Evolutionary conservation across 495 filamentous ascomycete genomes (phyloP).

Genomic region (Podospora fimiseda): DNA sequence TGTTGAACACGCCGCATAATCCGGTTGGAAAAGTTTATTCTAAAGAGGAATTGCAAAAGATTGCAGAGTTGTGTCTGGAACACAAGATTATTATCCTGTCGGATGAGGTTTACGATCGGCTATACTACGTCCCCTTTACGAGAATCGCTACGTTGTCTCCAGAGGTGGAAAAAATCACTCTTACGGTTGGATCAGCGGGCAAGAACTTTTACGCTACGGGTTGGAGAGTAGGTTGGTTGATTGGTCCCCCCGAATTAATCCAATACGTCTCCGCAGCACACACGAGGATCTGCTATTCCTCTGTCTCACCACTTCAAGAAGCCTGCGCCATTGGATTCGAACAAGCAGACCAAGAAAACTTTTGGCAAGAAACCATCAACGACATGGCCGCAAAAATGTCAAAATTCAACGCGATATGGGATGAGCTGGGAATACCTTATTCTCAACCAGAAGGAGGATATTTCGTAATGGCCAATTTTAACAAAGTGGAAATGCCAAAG

Average conservation of each 20-base stretch:
- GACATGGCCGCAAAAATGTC: conserved; percentile 91
- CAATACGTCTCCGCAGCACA: conserved; percentile 89
- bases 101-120: conserved; percentile 92
- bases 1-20: conserved; percentile 78
- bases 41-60: conserved; percentile 69
- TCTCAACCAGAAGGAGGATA: conserved; percentile 93
- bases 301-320: conserved; percentile 89
- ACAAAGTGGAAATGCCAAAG: conserved; percentile 71
- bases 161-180: conserved; percentile 75
- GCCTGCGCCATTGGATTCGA: conserved; percentile 96
- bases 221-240: conserved; percentile 92
- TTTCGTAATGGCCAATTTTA: conserved; percentile 90
- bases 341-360: conserved; percentile 71
- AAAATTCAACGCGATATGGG: conserved; percentile 78
- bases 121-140: conserved; percentile 92
- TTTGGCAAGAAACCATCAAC: conserved; percentile 77
- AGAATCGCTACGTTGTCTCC: conserved; percentile 82
- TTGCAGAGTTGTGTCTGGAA: conserved; percentile 87
- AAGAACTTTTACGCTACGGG: conserved; percentile 98
- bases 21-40: conserved; percentile 95
- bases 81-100: conserved; percentile 92
- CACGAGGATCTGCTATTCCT: conserved; percentile 93
- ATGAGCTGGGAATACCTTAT: conserved; percentile 85
- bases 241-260: conserved; percentile 82
- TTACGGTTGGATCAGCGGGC: conserved; percentile 91